Percentiles rank a stretch among this genome's conserved stretches.
These are phyloP conservation scores for Microbotryum intermedium DNA, from an alignment of 1,284 basidiomycete genomes.

Conservation along the genomic window DNA sequence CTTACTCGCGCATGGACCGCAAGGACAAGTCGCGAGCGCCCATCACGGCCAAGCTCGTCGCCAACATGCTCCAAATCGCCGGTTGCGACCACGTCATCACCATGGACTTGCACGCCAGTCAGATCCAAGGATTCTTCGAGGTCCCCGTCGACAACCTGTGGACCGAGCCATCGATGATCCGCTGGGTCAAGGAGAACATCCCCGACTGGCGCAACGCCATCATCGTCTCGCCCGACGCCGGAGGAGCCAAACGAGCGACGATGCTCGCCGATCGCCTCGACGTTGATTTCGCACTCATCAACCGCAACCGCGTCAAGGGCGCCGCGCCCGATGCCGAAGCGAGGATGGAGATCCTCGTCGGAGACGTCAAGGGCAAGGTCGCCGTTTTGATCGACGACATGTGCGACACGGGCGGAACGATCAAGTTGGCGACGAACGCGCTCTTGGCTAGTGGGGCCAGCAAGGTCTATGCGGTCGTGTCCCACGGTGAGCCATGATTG, in stretches of 20 bases:
- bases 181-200: slow-evolving; percentile 72
- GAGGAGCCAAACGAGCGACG: slow-evolving; percentile 92
- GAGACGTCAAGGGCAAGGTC: slow-evolving; percentile 89
- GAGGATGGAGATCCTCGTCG: slow-evolving; percentile 87
- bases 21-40: slow-evolving; percentile 95
- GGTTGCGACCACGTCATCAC: slow-evolving; percentile 99
- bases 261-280: slow-evolving; percentile 91
- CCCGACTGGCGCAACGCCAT: slow-evolving; percentile 80
- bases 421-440: slow-evolving; percentile 74
- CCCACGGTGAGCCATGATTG: slow-evolving; percentile 69
- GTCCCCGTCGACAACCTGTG: slow-evolving; percentile 97
- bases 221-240: slow-evolving; percentile 94
- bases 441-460: slow-evolving; percentile 81
- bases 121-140: slow-evolving; percentile 99
- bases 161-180: slow-evolving; percentile 37
- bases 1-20: slow-evolving; percentile 86
- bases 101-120: slow-evolving; percentile 95
- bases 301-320: slow-evolving; percentile 61
- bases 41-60: slow-evolving; percentile 95
- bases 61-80: slow-evolving; percentile 93
- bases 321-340: slow-evolving; percentile 42
- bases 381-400: slow-evolving; percentile 97
- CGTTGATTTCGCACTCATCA: slow-evolving; percentile 94
- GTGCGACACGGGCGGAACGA: slow-evolving; percentile 89
- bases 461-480: slow-evolving; percentile 79